Evolutionary conservation across 2,329 filamentous ascomycete genomes (phyloP).

Genomic region (Elsinoe arachidis): DNA sequence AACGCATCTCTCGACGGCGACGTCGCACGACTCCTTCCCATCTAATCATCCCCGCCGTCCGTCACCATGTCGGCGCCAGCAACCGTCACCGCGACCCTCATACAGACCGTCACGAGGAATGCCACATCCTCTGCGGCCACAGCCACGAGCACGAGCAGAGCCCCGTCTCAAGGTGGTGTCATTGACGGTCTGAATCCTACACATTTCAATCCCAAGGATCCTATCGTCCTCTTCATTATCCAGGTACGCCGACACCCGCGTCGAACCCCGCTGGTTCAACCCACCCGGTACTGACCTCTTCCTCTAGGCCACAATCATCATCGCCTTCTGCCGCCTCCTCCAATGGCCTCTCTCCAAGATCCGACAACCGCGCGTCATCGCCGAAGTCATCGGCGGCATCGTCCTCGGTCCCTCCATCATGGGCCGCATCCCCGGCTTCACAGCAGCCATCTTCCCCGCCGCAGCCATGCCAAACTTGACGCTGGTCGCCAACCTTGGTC

Average conservation of each 20-base stretch:
- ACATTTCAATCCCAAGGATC: constrained; percentile 59
- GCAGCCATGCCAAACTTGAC: constrained; percentile 66
- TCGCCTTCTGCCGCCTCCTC: constrained; percentile 63
- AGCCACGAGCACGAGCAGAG: constrained; percentile 27
- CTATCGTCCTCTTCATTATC: constrained; percentile 68
- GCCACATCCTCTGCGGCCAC: constrained; percentile 19
- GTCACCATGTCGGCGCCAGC: constrained; percentile 11
- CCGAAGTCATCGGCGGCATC: constrained; percentile 77
- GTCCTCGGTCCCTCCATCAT: constrained; percentile 80
- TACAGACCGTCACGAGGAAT: constrained; percentile 20
- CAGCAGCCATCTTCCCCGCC: constrained; percentile 64
- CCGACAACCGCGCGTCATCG: constrained; percentile 72
- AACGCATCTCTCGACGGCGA: neutral
- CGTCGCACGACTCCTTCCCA: neutral
- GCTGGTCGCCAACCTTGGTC: constrained; percentile 72
- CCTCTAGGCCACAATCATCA: constrained; percentile 59
- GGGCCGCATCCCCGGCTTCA: constrained; percentile 75
- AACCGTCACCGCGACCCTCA: constrained; percentile 19
- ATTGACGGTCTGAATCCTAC: constrained; percentile 63
- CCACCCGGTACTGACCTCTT: neutral
- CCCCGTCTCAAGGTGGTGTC: constrained; percentile 55
- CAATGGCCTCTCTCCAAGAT: constrained; percentile 70
- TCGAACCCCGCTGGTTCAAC: neutral
- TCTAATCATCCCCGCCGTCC: neutral
- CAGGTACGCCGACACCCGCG: constrained; percentile 42